Evolutionary conservation across 192 early-diverging fungal genomes (phyloP).

Genomic region (Phlyctochytrium bullatum): DNA sequence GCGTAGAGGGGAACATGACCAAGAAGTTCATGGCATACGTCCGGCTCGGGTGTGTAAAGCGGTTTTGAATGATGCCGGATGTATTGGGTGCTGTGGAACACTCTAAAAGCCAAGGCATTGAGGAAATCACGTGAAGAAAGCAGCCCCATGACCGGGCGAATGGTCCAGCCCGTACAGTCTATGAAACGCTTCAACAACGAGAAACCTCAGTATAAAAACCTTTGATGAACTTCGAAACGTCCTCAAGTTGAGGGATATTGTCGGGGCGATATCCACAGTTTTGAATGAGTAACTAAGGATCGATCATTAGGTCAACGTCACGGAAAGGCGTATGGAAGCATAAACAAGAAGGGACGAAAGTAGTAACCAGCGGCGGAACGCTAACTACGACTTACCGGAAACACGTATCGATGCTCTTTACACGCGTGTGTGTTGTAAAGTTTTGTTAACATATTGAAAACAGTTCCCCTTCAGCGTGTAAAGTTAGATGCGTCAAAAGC

Average conservation of each 20-base stretch:
- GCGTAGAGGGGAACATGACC: conserved; percentile 77
- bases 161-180: conserved; percentile 90
- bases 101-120: conserved; percentile 94
- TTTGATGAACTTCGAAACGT: conserved; percentile 87
- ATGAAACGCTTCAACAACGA: neutral
- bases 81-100: conserved; percentile 97
- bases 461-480: conserved; percentile 31
- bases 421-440: conserved; percentile 88
- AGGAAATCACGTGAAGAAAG: conserved; percentile 91
- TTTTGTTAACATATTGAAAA: conserved; percentile 66
- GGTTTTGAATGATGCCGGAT: conserved; percentile 91
- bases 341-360: too few relatives aligned
- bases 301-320: too few relatives aligned
- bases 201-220: conserved; percentile 24
- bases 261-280: conserved; percentile 86
- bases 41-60: conserved; percentile 89
- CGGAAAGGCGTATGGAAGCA: neutral
- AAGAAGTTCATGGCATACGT: conserved; percentile 94
- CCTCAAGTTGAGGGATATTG: conserved; percentile 87
- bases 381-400: conserved; percentile 50
- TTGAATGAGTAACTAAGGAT: conserved; percentile 68
- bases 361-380: neutral
- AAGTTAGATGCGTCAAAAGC: neutral
- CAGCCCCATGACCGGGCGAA: conserved; percentile 93
- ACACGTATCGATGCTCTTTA: conserved; percentile 86